Evolutionary conservation across 208 protist species (phyloP).

Genomic region (Acanthamoeba quina): DNA sequence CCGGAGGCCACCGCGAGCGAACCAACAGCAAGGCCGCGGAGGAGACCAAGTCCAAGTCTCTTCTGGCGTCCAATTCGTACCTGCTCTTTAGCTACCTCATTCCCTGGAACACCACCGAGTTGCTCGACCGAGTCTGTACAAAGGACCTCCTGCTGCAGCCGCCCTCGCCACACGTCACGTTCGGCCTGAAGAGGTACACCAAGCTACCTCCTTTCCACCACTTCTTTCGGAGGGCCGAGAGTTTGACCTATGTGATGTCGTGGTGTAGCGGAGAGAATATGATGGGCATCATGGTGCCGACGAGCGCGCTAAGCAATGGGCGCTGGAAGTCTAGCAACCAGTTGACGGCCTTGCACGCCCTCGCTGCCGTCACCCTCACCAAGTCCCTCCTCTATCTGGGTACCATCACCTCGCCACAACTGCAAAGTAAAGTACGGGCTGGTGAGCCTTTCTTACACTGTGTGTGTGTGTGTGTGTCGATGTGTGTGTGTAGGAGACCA

Average conservation of each 20-base stretch:
- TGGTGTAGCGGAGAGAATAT: neutral
- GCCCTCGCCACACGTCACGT: conserved; percentile 18
- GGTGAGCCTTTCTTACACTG: neutral
- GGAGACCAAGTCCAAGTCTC: neutral
- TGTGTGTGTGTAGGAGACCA: neutral
- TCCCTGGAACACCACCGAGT: conserved; percentile 1
- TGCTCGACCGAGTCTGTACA: conserved; percentile 13
- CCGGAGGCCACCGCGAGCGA: neutral
- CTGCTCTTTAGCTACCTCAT: conserved; percentile 67
- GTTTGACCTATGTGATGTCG: no score
- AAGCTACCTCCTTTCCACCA: neutral
- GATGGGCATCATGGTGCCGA: conserved; percentile 32
- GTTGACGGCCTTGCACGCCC: conserved; percentile 27
- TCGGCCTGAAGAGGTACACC: conserved; percentile 8
- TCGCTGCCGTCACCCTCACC: conserved; percentile 9
- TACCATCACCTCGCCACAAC: neutral
- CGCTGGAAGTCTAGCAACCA: conserved; percentile 18
- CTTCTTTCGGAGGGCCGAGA: no score
- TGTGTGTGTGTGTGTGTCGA: neutral
- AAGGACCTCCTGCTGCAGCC: conserved; percentile 11
- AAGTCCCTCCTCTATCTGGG: conserved; percentile 5
- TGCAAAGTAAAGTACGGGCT: neutral
- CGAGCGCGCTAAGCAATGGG: neutral
- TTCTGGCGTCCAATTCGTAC: conserved; percentile 6
- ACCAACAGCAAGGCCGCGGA: neutral